phyloP scores from a whole-genome alignment of 2,329 filamentous ascomycete species.

The Fusarium buxicola region DNA sequence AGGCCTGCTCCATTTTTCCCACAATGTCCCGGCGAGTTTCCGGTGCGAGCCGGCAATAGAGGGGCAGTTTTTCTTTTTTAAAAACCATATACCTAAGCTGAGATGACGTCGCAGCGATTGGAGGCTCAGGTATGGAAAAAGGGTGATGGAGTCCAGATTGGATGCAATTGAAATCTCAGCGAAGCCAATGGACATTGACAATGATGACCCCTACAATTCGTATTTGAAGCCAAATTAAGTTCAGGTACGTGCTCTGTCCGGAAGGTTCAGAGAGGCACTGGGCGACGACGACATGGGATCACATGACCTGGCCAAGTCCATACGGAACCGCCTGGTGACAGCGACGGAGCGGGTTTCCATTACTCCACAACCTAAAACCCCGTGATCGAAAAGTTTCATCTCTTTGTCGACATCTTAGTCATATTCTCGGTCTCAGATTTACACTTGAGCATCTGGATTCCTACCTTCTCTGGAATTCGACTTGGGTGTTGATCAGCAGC shows the following conservation, averaged over 20 bases:
- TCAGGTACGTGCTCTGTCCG: constrained; percentile 25
- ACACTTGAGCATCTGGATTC: neutral
- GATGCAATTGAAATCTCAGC: constrained; percentile 6
- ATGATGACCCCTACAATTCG: constrained; percentile 25
- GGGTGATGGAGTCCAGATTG: neutral
- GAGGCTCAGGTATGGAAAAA: neutral
- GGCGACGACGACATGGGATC: constrained; percentile 32
- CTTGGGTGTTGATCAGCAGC: constrained; percentile 28
- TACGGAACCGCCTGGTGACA: constrained; percentile 16
- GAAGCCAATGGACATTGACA: neutral
- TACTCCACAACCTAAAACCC: constrained; percentile 40
- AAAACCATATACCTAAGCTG: too few species aligned
- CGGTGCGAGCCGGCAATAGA: constrained; percentile 44
- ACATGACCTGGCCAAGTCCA: constrained; percentile 36
- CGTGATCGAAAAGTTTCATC: constrained; percentile 45
- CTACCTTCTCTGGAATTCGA: constrained; percentile 6
- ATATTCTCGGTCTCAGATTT: constrained; percentile 12
- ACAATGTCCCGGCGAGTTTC: constrained; percentile 34
- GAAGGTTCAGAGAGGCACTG: constrained; percentile 9
- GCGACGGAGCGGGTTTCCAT: constrained; percentile 16
- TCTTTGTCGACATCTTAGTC: constrained; percentile 35
- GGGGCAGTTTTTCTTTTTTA: constrained; percentile 22
- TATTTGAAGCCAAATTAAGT: constrained; percentile 12
- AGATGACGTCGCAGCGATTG: constrained; percentile 37
- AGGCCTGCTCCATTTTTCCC: constrained; percentile 39